A percentile compares a stretch with the other conserved stretches of the same genome.
Evolutionary conservation across 1,139 yeast genomes (phyloP).

Genomic region (Eremothecium gossypii): DNA sequence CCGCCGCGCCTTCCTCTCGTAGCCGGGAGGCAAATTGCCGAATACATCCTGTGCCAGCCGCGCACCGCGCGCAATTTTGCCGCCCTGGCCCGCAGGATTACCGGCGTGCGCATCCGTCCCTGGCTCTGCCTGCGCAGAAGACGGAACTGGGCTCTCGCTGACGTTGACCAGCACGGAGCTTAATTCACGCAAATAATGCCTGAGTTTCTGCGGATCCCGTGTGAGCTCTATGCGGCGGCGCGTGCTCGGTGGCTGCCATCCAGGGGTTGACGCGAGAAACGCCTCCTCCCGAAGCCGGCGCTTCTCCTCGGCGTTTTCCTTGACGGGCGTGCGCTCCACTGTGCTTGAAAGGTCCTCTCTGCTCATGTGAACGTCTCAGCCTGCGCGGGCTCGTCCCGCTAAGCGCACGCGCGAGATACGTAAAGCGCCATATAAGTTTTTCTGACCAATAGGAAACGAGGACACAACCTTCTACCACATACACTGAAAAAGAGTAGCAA

Average conservation of each 20-base stretch:
- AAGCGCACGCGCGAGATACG: not conserved
- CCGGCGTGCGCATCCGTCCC: too few relatives aligned
- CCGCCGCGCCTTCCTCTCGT: conserved; percentile 1
- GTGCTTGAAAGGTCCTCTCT: not conserved
- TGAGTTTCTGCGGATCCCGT: conserved; percentile 13
- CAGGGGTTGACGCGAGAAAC: conserved; percentile 18
- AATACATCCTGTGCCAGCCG: conserved; percentile 4
- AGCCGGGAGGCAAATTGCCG: not conserved
- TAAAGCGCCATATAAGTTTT: not conserved
- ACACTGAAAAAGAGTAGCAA: too few relatives aligned
- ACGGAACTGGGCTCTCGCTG: not conserved
- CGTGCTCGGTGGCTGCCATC: conserved; percentile 6
- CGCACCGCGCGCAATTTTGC: too few relatives aligned
- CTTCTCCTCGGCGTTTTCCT: conserved; percentile 18
- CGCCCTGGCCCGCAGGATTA: too few relatives aligned
- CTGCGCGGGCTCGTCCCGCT: too few relatives aligned
- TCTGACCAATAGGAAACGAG: too few relatives aligned
- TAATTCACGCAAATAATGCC: conserved; percentile 18
- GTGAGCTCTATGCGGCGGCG: conserved; percentile 10
- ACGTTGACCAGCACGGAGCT: conserved; percentile 16
- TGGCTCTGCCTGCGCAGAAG: too few relatives aligned
- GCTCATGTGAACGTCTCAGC: not conserved
- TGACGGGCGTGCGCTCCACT: conserved; percentile 16
- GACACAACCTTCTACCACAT: too few relatives aligned
- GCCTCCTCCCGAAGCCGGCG: conserved; percentile 15